phyloP scores from a whole-genome alignment of 768 basidiomycete genomes.

The Psilocybe cubensis region DNA sequence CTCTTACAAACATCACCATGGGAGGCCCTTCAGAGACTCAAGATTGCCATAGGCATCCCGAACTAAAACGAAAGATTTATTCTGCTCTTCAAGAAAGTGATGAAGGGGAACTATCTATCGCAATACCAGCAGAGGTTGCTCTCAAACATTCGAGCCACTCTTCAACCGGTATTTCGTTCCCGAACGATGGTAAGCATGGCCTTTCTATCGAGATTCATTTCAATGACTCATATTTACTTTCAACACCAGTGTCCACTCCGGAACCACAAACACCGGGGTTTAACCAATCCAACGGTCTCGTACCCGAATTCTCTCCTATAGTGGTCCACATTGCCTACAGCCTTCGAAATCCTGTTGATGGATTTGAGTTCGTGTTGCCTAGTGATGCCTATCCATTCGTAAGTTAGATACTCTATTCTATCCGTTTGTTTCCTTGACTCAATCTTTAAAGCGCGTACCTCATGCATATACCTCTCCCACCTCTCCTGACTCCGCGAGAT shows the following conservation, averaged over 20 bases:
- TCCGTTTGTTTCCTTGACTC: slow-evolving; percentile 7
- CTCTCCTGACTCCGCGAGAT: slow-evolving; percentile 89
- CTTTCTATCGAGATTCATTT: not conserved
- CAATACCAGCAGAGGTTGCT: slow-evolving; percentile 75
- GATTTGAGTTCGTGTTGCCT: slow-evolving; percentile 82
- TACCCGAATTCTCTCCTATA: slow-evolving; percentile 77
- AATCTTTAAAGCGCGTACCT: slow-evolving; percentile 72
- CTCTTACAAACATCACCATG: slow-evolving; percentile 66
- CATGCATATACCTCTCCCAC: slow-evolving; percentile 92
- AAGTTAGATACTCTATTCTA: slow-evolving; percentile 35
- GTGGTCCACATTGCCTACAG: slow-evolving; percentile 80
- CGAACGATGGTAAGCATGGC: slow-evolving; percentile 46
- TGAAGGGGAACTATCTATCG: slow-evolving; percentile 93
- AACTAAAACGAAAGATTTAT: slow-evolving; percentile 91
- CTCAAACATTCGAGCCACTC: slow-evolving; percentile 61
- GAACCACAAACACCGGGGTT: slow-evolving; percentile 73
- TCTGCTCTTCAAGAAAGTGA: slow-evolving; percentile 89
- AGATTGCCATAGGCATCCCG: slow-evolving; percentile 89
- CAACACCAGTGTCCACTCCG: slow-evolving; percentile 67
- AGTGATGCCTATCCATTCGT: slow-evolving; percentile 86
- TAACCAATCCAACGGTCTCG: slow-evolving; percentile 32
- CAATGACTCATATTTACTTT: not conserved
- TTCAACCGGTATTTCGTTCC: slow-evolving; percentile 44
- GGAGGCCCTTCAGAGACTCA: slow-evolving; percentile 55
- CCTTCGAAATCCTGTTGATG: slow-evolving; percentile 80